Evolutionary conservation across 768 basidiomycete species (phyloP).

Genomic region (Panaeolus papilionaceus): DNA sequence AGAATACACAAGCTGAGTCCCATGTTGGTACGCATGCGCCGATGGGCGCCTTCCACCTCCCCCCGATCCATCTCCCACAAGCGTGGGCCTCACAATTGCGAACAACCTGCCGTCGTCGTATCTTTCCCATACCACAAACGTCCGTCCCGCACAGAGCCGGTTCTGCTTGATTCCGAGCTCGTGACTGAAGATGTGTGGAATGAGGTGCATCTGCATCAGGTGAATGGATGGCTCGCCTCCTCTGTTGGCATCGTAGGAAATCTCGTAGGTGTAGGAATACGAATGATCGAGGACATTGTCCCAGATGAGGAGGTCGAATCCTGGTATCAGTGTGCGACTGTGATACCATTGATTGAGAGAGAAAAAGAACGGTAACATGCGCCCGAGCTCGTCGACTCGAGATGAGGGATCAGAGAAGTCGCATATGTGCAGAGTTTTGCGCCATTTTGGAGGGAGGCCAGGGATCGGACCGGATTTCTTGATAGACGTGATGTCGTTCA

Average conservation of each 20-base stretch:
- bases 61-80: not conserved
- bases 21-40: not conserved
- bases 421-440: not conserved
- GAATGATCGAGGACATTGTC: not conserved
- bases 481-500: not conserved
- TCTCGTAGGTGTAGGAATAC: constrained; percentile 4
- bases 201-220: not conserved
- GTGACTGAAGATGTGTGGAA: not conserved
- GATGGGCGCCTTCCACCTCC: not conserved
- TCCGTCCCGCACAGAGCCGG: not conserved
- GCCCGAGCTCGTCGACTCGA: not conserved
- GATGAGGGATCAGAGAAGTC: not conserved
- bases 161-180: not conserved
- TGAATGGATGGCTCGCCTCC: not conserved
- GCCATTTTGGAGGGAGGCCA: not conserved
- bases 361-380: not conserved
- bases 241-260: not conserved
- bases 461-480: not conserved
- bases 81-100: not conserved
- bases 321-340: not conserved
- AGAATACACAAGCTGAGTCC: not conserved
- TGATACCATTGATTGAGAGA: not conserved
- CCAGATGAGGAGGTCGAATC: not conserved
- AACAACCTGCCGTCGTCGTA: not conserved
- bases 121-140: not conserved